phyloP scores from a whole-genome alignment of 495 filamentous ascomycete species.

The Trichoderma gamsii region DNA sequence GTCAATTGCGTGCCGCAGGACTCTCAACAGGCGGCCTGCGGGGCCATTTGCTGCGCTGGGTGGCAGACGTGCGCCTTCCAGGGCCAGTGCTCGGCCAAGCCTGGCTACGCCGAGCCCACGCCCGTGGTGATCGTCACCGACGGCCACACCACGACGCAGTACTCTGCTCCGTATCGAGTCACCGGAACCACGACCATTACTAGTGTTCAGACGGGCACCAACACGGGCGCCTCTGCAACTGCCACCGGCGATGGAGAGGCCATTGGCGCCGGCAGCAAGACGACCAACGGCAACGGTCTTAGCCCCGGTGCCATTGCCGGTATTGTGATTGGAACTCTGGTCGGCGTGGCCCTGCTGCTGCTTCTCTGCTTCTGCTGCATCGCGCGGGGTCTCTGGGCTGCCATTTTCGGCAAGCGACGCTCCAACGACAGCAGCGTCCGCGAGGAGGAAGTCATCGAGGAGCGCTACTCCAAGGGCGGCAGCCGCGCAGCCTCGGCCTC shows the following conservation, averaged over 20 bases:
- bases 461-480: slow-evolving; percentile 55
- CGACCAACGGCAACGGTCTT: slow-evolving; percentile 47
- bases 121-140: slow-evolving; percentile 35
- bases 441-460: slow-evolving; percentile 57
- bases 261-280: slow-evolving; percentile 32
- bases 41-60: slow-evolving; percentile 64
- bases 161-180: slow-evolving; percentile 58
- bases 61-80: slow-evolving; percentile 58
- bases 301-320: slow-evolving; percentile 88
- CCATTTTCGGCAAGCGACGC: slow-evolving; percentile 57
- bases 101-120: slow-evolving; percentile 23
- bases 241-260: slow-evolving; percentile 38
- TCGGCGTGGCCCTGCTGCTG: slow-evolving; percentile 64
- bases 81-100: slow-evolving; percentile 41
- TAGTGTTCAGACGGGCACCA: slow-evolving; percentile 30
- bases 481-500: slow-evolving; percentile 29
- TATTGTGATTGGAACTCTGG: slow-evolving; percentile 81
- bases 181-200: slow-evolving; percentile 54
- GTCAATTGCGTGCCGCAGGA: slow-evolving; percentile 47
- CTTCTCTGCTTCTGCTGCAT: slow-evolving; percentile 72
- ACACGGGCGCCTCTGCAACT: slow-evolving; percentile 32
- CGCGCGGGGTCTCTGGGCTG: slow-evolving; percentile 59
- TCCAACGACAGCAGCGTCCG: slow-evolving; percentile 34
- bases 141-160: slow-evolving; percentile 41
- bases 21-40: slow-evolving; percentile 61